Evolutionary conservation across 257 asterid species (phyloP), one percentile per base, ranked within the genome.

Genomic region (Haberlea rhodopensis): DNA sequence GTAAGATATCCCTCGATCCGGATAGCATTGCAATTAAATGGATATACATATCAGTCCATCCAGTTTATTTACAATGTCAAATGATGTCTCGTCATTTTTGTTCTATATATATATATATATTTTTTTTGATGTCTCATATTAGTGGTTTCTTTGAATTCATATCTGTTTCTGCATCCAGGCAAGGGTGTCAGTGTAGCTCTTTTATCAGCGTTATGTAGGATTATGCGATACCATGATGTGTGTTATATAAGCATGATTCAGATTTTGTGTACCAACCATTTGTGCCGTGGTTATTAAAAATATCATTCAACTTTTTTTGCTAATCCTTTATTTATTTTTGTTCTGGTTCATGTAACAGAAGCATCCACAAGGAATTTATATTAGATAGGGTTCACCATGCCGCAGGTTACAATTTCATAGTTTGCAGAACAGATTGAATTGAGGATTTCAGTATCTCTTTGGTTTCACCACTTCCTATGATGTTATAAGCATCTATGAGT

Each of bases 1-100:
- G 97, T 87, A 84, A 79, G 82, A 61, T 69, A 73, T 72, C 67
- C 49, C 57, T 22, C 62, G 49, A 62, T 69, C 28, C 73, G 72
- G 25, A 62, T 40, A 63, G 23, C 53, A 24, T 51, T 67, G 27
- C 22, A 20, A 56, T 27, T 21, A 45, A 24, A 25, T 19, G 20
- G 20, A 31, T 13, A 31, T 64, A 45, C 24, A 54, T 24, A 23
- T 51, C 15, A 24, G 32, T 43, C 69, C 31, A 49, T 37, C 32
- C 54, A 37, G 57, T 45, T 37, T 22, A 57, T 51, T 20, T 59
- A 61, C 23, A 21, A 29, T 11, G 0, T 8, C 2, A 62, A 32
- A 13, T 53, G 11, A 21, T 25, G 53, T 53, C 73, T 66, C 54
- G 16, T 31, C 22, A 11, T 63, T 66, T 59, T 24, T 15, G 5